Base-by-base conservation (phyloP, 257 asterid species). In the Solanum sejunctum region DNA sequence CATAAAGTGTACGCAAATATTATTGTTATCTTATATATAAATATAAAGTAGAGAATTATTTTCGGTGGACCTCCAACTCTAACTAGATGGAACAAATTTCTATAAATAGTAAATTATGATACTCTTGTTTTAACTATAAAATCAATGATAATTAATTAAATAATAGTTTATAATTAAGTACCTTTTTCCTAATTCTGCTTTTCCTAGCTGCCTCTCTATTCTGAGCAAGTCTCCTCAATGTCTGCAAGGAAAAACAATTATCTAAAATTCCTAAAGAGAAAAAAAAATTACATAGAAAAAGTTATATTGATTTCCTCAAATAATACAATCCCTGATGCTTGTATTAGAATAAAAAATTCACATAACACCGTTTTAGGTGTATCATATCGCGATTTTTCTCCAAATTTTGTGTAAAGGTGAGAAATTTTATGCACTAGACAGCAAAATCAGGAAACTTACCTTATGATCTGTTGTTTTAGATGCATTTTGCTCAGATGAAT, bases 141-240 rank as follows among this genome's bases (percentile, higher is more conserved):
- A 58, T 9, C 32, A 36, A 81, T 36, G 63, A 16, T 36, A 57
- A 57, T 17, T 32, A 80, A 57, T 17, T 20, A 58, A 58, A 58
- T 26, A 32, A 20, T 60, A 2, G 52, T 55, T 13, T 21, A 10
- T 58, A 51, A 10, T 13, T 45, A 17, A 26, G 20, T 43, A 66
- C 99, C 95, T 95, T 95, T 88, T 95, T 95, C 90, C 98, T 91
- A 15, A 95, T 93, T 80, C 99, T 92, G 90, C 98, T 95, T 87
- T 94, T 95, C 91, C 97, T 92, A 20, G 99, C 99, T 85, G 99
- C 99, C 89, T 95, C 99, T 80, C 99, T 90, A 90, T 95, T 95
- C 92, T 95, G 99, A 85, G 98, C 99, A 86, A 95, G 99, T 89
- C 99, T 91, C 86, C 99, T 92, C 83, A 95, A 80, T 75, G 92